phyloP scores from a whole-genome alignment of 805 yeast genomes.

The Priceomyces medius region DNA sequence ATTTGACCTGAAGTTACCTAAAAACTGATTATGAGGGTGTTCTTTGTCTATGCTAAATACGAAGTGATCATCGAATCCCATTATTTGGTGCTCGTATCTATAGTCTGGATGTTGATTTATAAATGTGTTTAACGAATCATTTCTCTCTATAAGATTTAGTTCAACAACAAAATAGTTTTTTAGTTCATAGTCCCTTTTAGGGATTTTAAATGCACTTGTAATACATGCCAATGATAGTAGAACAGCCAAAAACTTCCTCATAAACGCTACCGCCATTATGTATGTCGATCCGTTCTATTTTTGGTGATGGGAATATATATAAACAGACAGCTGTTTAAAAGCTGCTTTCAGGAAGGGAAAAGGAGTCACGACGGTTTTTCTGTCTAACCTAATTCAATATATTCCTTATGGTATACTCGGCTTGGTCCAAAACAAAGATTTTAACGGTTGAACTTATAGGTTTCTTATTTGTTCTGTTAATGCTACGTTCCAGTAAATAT shows the following conservation, averaged over 20 bases:
- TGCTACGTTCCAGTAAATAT: background rate
- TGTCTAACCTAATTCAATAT: background rate
- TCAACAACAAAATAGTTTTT: conserved; percentile 67
- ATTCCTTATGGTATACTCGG: background rate
- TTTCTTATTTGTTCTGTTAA: background rate
- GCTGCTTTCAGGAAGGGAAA: background rate
- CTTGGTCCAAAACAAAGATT: background rate
- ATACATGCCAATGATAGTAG: conserved; percentile 3
- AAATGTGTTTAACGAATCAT: conserved; percentile 34
- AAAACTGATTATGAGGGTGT: conserved; percentile 29
- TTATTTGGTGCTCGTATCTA: conserved; percentile 60
- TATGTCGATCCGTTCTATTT: background rate
- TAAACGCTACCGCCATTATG: background rate
- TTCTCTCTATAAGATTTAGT: conserved; percentile 30
- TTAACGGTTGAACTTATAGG: background rate
- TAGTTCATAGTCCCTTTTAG: conserved; percentile 44
- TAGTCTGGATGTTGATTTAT: conserved; percentile 35
- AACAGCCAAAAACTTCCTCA: conserved; percentile 1
- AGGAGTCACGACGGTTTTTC: background rate
- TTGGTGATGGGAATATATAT: background rate
- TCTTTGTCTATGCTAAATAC: conserved; percentile 59
- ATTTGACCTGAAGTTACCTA: conserved; percentile 38
- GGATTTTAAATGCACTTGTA: conserved; percentile 10
- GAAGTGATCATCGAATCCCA: conserved; percentile 60
- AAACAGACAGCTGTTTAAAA: background rate